Percentiles rank a stretch among this genome's conserved stretches.
These are phyloP conservation scores for Ambrosiella beaveri DNA, from an alignment of 2,329 filamentous ascomycete species.

Conservation along the genomic window DNA sequence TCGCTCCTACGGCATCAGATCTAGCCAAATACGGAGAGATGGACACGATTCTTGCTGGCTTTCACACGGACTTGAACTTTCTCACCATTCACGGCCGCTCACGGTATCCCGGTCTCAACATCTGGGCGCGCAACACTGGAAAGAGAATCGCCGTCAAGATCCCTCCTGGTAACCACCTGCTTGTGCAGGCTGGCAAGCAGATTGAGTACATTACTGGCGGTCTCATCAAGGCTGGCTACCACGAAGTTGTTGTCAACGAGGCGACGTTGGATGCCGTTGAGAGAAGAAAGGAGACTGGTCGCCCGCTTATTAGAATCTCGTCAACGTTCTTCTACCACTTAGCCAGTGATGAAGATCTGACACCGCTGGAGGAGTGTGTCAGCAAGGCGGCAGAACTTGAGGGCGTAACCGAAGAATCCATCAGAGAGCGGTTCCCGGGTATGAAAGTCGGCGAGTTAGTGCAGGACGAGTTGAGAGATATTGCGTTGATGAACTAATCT, in stretches of 20 bases:
- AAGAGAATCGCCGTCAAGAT: conserved; percentile 41
- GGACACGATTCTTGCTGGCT: conserved; percentile 44
- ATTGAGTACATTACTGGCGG: conserved; percentile 44
- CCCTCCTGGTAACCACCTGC: conserved; percentile 37
- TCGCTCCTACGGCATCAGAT: conserved; percentile 43
- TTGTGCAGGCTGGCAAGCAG: conserved; percentile 47
- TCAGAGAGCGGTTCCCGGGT: conserved; percentile 22
- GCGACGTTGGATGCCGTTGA: conserved; percentile 31
- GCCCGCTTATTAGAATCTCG: conserved; percentile 39
- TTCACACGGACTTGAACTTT: conserved; percentile 49
- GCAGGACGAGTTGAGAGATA: conserved; percentile 23
- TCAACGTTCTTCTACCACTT: conserved; percentile 46
- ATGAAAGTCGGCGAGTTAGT: conserved; percentile 45
- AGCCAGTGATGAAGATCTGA: conserved; percentile 37
- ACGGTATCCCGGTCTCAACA: conserved; percentile 42
- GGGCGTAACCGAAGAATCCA: conserved; percentile 25
- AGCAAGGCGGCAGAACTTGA: conserved; percentile 33
- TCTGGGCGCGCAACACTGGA: conserved; percentile 47
- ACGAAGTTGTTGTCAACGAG: conserved; percentile 43
- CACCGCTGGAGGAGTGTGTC: conserved; percentile 31
- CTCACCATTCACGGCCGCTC: conserved; percentile 47
- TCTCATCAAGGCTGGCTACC: conserved; percentile 42
- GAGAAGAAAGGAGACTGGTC: conserved; percentile 26
- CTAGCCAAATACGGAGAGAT: conserved; percentile 33
- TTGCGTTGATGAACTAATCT: conserved; percentile 25